Base-by-base conservation (phyloP, 2,329 filamentous ascomycete species). In the Aspergillus sp. region DNA sequence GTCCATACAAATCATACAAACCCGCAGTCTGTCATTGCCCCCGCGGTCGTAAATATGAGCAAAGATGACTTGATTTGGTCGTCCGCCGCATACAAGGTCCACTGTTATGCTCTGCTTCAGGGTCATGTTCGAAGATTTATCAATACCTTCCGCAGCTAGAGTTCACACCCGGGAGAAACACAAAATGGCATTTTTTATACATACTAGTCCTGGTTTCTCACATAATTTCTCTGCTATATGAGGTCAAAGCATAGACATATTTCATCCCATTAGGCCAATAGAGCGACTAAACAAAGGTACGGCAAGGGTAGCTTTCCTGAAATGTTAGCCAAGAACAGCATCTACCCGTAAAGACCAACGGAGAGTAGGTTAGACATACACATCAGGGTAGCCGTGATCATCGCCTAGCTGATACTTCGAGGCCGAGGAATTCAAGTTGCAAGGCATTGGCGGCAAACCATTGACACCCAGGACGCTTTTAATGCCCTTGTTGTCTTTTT, bases 401-500 rank as follows among this genome's bases (percentile, higher is more conserved):
- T 64, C 32, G 63, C 79, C 78, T 70, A 96, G 87, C 77, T 88
- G 86, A 75, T 92, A 87, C 72, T 88, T 79, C 51, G 76, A 76
- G 65, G 67, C 64, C 49, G 77, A 76, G 59, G 82, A 69, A 66
- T 81, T 85, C 76, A 87, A 78, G n/a, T 90, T 88, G 70, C 87
- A 87, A 16, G 94, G 95, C 71, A 90, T 79, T n/a, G 95, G 95
- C 58, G 95, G 95, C 77, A 99, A 77, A 1, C 94, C 93, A 69
- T 89, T 83, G 49, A 89, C 83, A 54, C 90, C 87, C 63, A 97
- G 75, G 58, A 93, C 85, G 65, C 81, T 80, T 68, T 82, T 78
- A 47, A 81, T 78, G 45, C 74, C 78, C 67, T 78, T 82, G 67
- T 78, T 80, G 68, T 87, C 84, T 75, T 86, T 86, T 80, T 90